These are phyloP conservation scores for Cyclaneusma minus DNA, from an alignment of 2,329 filamentous ascomycete species.

Conservation along the genomic window DNA sequence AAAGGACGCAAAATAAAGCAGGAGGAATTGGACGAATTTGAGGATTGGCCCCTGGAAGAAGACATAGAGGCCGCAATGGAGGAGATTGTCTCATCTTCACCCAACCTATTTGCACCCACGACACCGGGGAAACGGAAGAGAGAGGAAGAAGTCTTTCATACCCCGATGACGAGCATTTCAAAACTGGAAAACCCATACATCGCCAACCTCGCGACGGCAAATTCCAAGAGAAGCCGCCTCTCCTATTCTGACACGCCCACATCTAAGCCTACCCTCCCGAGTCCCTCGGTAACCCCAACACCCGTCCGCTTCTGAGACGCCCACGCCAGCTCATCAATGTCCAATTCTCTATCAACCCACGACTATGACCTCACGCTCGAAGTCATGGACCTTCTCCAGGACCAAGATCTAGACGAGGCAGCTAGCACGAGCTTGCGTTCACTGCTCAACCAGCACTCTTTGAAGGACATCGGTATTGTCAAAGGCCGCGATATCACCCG, in stretches of 20 bases:
- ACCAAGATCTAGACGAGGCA: constrained; percentile 23
- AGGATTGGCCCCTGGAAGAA: constrained; percentile 11
- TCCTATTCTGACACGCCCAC: no score
- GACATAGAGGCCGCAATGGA: no score
- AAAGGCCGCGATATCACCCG: constrained; percentile 51
- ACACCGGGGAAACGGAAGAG: no score
- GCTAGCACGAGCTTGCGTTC: constrained; percentile 23
- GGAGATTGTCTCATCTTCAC: no score
- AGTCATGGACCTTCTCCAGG: constrained; percentile 32
- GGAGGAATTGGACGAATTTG: constrained; percentile 12
- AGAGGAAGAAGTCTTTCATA: no score
- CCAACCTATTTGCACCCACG: no score
- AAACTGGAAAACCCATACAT: no score
- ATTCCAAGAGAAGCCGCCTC: no score
- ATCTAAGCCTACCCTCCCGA: no score
- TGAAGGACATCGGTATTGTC: constrained; percentile 42
- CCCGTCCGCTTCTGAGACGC: constrained; percentile 10
- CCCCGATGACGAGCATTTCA: no score
- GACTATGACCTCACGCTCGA: constrained; percentile 26
- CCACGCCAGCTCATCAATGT: no score
- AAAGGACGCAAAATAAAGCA: constrained; percentile 2
- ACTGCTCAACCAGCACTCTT: constrained; percentile 37
- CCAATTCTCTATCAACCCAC: background rate
- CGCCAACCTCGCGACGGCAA: no score
- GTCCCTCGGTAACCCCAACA: constrained; percentile 13